These are phyloP conservation scores for Sporothrix curviconia DNA, from an alignment of 2,329 filamentous ascomycete species.

Conservation along the genomic window DNA sequence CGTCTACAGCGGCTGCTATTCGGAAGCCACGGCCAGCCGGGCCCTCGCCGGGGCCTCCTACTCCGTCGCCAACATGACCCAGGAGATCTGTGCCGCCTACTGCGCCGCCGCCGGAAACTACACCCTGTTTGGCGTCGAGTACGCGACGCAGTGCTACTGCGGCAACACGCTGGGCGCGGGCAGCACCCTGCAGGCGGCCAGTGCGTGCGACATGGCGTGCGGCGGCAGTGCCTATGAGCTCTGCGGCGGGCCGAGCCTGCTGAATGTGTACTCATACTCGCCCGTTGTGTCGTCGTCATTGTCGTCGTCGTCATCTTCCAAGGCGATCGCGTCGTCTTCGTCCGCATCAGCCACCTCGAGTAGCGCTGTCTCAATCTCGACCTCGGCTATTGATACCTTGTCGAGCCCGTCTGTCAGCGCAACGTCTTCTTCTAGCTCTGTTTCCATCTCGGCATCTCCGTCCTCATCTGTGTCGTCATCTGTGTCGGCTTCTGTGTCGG, in stretches of 20 bases:
- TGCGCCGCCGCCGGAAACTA: constrained; percentile 36
- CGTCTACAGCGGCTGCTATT: constrained; percentile 30
- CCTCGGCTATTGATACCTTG: neutral
- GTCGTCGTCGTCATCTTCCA: neutral
- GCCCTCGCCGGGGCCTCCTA: constrained; percentile 16
- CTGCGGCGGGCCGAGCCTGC: constrained; percentile 17
- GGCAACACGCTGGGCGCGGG: constrained; percentile 22
- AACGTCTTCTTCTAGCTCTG: neutral
- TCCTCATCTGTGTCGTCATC: neutral
- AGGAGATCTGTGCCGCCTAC: constrained; percentile 41
- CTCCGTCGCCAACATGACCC: constrained; percentile 36
- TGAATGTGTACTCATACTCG: constrained; percentile 15
- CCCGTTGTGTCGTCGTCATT: neutral
- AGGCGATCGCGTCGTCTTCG: neutral
- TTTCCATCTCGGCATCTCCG: neutral
- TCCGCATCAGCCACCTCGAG: neutral
- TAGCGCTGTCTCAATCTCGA: neutral
- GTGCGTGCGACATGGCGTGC: constrained; percentile 17
- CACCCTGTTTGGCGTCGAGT: constrained; percentile 44
- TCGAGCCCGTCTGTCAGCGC: neutral
- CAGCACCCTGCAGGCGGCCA: constrained; percentile 3
- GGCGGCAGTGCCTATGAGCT: constrained; percentile 14
- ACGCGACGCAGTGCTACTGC: constrained; percentile 47
- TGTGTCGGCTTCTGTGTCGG: neutral
- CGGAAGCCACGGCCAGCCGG: constrained; percentile 19